Evolutionary conservation across 176 grass and related monocot genomes (phyloP), one percentile per base, ranked within the genome.

Genomic region (Zoysia pacifica): DNA sequence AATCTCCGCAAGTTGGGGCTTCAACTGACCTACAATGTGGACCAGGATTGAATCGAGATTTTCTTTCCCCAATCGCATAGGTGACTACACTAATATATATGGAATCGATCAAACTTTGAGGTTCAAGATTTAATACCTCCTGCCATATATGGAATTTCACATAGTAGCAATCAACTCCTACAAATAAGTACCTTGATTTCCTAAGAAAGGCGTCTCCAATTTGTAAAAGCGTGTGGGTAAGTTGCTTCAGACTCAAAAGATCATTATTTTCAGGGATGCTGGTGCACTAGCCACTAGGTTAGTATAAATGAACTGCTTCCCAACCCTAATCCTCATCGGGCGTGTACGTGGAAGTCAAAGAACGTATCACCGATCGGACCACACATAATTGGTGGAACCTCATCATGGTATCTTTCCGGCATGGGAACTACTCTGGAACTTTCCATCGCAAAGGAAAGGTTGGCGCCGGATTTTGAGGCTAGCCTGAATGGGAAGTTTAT

Each of bases 341-440:
- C 10, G 55, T 58, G 55, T 58, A n/a, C 54, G 38, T 71, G 67
- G 16, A 20, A 12, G 83, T 85, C 74, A 63, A 64, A 52, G 46
- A 11, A 52, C 2, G 76, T 43, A 62, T 18, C 54, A 45, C 3
- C 19, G 82, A 54, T 38, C 56, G 67, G 75, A 65, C 83, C 75
- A 72, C 75, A 1, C 1, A 64, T 79, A 76, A 84, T 84, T 80
- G 75, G 68, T 48, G 69, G 68, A 35, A 9, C 75, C 13, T 65
- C 67, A 7, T 53, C 14, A 52, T 16, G 54, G 44, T 42, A 36
- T 50, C 38, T 42, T 15, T 15, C 38, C 37, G 19, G 69, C 8
- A 83, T 58, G 62, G 62, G 56, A 51, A 9, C 36, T 4, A 36
- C 14, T 63, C 48, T 61, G 52, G 70, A 58, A 16, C 70, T 47